A percentile compares a stretch with the other conserved stretches of the same genome.
Conservation (phyloP, 768 basidiomycete genomes). For the Suillus brevipes region DNA sequence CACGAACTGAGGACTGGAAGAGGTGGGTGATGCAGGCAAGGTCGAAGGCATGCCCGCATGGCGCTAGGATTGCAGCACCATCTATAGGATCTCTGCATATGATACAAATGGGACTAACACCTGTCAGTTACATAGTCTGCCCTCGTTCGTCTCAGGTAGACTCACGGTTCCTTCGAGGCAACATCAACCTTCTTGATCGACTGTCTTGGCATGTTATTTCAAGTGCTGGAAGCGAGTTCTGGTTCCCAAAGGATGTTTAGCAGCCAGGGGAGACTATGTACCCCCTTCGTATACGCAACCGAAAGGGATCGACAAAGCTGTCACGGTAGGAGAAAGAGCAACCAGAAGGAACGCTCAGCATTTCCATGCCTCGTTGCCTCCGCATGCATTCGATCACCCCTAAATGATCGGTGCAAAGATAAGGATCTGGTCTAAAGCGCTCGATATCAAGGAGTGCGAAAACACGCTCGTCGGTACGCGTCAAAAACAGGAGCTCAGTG, state of each 20-base stretch:
- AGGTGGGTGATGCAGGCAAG: slow-evolving; percentile 25
- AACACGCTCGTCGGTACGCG: not conserved
- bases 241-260: not conserved
- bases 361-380: slow-evolving; percentile 4
- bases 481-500: not conserved
- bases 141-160: not conserved
- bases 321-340: not conserved
- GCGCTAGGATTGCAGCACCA: slow-evolving; percentile 14
- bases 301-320: slow-evolving; percentile 1
- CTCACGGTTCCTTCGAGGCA: slow-evolving; percentile 3
- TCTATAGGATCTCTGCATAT: slow-evolving; percentile 22
- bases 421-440: slow-evolving; percentile 2
- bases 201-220: slow-evolving; percentile 2
- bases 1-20: slow-evolving; percentile 26
- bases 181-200: slow-evolving; percentile 6
- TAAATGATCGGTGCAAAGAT: slow-evolving; percentile 5
- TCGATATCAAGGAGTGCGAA: slow-evolving; percentile 5
- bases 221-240: not conserved
- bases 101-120: slow-evolving; percentile 17
- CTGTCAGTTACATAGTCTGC: not conserved
- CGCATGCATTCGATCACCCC: not conserved
- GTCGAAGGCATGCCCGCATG: slow-evolving; percentile 31
- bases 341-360: not conserved
- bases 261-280: not conserved
- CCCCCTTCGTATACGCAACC: not conserved